Base-by-base conservation (phyloP, 2,329 filamentous ascomycete species). In the Clarireedia homoeocarpa region DNA sequence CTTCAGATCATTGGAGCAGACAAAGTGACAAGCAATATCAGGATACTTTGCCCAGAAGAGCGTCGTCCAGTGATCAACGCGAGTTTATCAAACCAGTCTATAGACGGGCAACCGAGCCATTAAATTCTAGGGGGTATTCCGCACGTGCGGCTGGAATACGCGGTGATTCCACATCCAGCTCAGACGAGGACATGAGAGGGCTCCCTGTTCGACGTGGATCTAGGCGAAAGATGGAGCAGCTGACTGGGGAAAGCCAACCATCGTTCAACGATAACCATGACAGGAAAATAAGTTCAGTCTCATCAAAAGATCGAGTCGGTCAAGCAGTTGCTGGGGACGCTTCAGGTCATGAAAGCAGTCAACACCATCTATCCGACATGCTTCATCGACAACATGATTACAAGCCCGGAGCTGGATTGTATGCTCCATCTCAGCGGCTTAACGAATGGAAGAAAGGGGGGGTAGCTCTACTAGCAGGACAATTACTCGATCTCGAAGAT, bases 401-500 rank as follows among this genome's bases (percentile, higher is more conserved):
- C 14, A 23, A 40, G 34, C 79, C 9, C 75, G 80, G 36, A 71
- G 57, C 79, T 53, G 79, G 79, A 15, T 69, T 80, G 39, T 89
- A 88, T 66, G 71, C 81, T 30, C 74, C 80, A 4, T 77, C 82
- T 0, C 71, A 74, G 54, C 83, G 82, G 65, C 73, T 91, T 6
- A 80, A 88, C 36, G 88, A 91, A 67, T 91, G 87, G 86, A 85
- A 80, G 67, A 83, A 83, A 65, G 85, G 79, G 6, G 81, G 80
- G 0, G 76, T 85, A 36, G 85, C 84, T 36, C 79, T 77, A 6
- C 72, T 90, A 3, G 75, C 76, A 0, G 78, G 80, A 1, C 68
- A 74, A 1, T 71, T 88, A 51, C 76, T 89, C 30, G 81, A 88
- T 57, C 77, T 88, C 34, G 74, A 77, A 56, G 70, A 74, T 6